Evolutionary conservation across 2,329 filamentous ascomycete species (phyloP).

Genomic region (Colletotrichum camelliae): DNA sequence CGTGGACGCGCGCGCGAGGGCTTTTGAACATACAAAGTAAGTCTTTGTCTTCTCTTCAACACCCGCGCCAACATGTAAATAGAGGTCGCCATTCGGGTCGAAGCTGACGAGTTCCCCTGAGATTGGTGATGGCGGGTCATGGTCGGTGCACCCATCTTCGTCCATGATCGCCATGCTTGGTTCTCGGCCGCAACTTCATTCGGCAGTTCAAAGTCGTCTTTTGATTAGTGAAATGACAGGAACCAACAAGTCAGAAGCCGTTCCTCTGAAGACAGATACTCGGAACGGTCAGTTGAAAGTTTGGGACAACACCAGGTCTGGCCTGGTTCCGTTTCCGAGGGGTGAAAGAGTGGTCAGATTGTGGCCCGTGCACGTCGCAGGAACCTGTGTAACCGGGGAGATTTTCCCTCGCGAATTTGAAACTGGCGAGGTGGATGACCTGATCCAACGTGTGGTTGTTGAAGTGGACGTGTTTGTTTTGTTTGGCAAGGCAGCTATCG

Average conservation of each 20-base stretch:
- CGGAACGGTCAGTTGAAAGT: not conserved
- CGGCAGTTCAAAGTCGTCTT: not conserved
- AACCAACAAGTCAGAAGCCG: rapidly evolving
- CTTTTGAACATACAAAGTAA: slow-evolving; percentile 31
- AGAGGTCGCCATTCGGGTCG: not conserved
- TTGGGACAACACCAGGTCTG: not conserved
- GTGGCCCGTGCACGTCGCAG: slow-evolving; percentile 12
- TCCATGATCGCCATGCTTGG: not conserved
- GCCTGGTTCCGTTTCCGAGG: not conserved
- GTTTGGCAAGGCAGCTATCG: not conserved
- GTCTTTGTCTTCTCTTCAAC: not conserved
- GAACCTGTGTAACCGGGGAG: not conserved
- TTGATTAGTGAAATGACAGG: not conserved
- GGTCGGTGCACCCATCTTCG: not conserved
- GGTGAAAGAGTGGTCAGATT: not conserved
- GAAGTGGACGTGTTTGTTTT: too few species aligned
- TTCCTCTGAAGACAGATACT: not conserved
- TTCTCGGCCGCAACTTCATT: not conserved
- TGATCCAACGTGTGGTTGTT: not conserved
- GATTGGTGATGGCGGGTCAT: not conserved
- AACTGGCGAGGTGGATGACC: not conserved
- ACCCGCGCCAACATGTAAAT: not conserved
- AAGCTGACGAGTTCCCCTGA: not conserved
- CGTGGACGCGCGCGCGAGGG: slow-evolving; percentile 28
- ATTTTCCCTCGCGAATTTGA: not conserved